Evolutionary conservation across 208 protist species (phyloP), one percentile per base, ranked within the genome.

Genomic region (Crithidia acanthocephali): DNA sequence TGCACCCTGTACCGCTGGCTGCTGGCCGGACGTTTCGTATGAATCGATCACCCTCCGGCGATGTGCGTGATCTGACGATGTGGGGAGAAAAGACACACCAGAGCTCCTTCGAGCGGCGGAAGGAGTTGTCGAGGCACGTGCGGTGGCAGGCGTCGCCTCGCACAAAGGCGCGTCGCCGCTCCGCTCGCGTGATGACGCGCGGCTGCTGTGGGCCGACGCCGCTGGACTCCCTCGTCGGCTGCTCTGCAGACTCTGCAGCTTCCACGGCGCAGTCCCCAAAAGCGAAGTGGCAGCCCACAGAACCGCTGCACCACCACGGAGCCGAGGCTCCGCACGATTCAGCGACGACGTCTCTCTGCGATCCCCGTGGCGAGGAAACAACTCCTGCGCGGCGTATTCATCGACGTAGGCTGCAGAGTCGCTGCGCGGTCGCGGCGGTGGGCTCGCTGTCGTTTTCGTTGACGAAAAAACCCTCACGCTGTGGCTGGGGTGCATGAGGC

Each of bases 251-350:
- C 72, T 61, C 13, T 8, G 28, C 37, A 77, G 51, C 63, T 61
- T 58, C 48, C 63, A 72, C 47, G 72, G 72, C 13, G 48, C 47
- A 20, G 64, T 72, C 1, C 72, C 72, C 25, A 77, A 33, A 15
- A 77, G 65, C 32, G 72, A 77, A 18, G 56, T 67, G 11, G 72
- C 72, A 9, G 40, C 56, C 72, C 72, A 77, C 37, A 77, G 58
- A 50, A 77, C 64, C 2, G 64, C 72, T 35, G 64, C 5, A 30
- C 55, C 53, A 52, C 15, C 40, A 37, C 15, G 48, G 13, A 37
- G 18, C 10, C 6, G 22, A 16, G 1, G 13, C 9, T n/a, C 20
- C 44, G 13, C 4, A n/a, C 28, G 37, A 5, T 28, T 11, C 2
- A 32, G n/a, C 18, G 25, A 30, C 25, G 20, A 10, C 25, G 18